These are phyloP conservation scores for Lepidium aucheri DNA, from an alignment of 345 rosid species.

Conservation along the genomic window DNA sequence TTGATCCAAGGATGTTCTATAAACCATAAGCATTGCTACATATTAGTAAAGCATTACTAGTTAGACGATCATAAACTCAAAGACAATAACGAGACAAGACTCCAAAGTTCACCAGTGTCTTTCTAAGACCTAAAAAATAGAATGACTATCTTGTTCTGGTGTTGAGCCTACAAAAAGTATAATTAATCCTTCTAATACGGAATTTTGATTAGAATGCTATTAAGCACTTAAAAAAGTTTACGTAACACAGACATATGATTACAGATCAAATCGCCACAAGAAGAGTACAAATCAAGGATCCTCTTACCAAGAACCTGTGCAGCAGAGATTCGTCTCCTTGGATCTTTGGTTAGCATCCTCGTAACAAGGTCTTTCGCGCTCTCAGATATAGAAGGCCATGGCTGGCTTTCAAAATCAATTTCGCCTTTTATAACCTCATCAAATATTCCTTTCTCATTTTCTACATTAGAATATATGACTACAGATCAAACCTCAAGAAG, in stretches of 20 bases:
- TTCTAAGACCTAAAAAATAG: not conserved
- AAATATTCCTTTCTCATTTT: slow-evolving; percentile 77
- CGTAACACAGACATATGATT: no score
- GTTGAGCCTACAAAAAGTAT: not conserved
- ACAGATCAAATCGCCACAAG: no score
- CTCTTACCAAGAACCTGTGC: slow-evolving; percentile 78
- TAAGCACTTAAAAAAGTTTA: not conserved
- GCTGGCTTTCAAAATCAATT: slow-evolving; percentile 61
- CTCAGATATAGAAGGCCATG: slow-evolving; percentile 85
- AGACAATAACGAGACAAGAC: not conserved
- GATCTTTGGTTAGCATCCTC: slow-evolving; percentile 77
- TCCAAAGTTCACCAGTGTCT: not conserved
- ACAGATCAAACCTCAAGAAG: not conserved
- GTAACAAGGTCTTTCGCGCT: slow-evolving; percentile 86
- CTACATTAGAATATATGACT: slow-evolving; percentile 31
- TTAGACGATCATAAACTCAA: slow-evolving; percentile 3
- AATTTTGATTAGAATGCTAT: not conserved
- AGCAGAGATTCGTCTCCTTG: slow-evolving; percentile 61
- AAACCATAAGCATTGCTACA: slow-evolving; percentile 18
- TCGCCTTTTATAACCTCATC: slow-evolving; percentile 65
- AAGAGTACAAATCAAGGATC: no score
- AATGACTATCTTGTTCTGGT: not conserved
- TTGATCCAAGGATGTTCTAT: slow-evolving; percentile 91
- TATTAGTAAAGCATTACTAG: slow-evolving; percentile 16
- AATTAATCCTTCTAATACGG: not conserved